Conservation (phyloP, 2,329 filamentous ascomycete species). For the Fusarium tanahbumbuense region DNA sequence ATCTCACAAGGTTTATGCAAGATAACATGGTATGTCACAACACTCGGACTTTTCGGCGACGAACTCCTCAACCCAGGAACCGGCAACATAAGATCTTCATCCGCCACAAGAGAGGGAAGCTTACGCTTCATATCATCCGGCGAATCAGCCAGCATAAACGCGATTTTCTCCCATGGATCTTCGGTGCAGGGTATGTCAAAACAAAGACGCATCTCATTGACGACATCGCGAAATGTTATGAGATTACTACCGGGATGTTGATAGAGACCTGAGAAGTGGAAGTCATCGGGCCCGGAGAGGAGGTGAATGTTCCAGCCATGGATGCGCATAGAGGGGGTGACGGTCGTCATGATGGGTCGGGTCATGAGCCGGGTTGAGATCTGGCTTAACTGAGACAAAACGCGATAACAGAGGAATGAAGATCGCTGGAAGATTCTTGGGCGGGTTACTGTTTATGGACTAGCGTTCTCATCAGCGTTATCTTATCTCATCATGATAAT, state of each 20-base stretch:
- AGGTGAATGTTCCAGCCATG: constrained; percentile 4
- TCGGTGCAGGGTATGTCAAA: constrained; percentile 18
- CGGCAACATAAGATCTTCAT: background rate
- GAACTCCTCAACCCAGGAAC: background rate
- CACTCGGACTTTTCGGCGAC: background rate
- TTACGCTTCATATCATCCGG: background rate
- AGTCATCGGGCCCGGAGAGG: background rate
- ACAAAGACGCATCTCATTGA: constrained; percentile 32
- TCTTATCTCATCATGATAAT: background rate
- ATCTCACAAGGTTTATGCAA: constrained; percentile 5
- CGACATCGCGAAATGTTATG: constrained; percentile 27
- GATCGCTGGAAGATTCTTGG: background rate
- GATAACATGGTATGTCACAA: constrained; percentile 10
- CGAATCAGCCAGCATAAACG: constrained; percentile 4
- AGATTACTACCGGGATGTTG: background rate
- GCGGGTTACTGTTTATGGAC: background rate
- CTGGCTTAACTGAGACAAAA: background rate
- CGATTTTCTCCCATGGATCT: constrained; percentile 12
- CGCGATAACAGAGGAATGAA: background rate
- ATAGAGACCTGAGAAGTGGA: constrained; percentile 12
- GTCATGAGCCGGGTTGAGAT: no score
- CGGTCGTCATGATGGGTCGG: background rate
- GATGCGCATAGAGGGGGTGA: background rate
- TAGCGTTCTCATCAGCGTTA: rapidly evolving
- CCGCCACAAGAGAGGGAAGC: background rate